A percentile compares a stretch with the other conserved stretches of the same genome.
Conservation (phyloP, 345 rosid genomes). For the Microcos paniculata region DNA sequence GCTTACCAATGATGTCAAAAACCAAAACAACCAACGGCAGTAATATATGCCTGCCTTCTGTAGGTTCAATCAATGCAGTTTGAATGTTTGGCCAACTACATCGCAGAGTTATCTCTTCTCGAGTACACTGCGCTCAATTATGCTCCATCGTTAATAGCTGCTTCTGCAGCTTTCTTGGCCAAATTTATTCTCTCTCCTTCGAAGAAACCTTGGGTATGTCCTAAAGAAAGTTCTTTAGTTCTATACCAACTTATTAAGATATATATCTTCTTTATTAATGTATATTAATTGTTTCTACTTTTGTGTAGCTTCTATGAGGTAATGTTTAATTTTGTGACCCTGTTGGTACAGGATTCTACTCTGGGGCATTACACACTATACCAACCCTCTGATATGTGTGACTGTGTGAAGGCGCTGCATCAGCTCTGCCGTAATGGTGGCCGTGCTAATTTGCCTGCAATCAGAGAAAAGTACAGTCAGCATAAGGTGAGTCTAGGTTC, state of each 20-base stretch:
- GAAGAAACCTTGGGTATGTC: constrained; percentile 36
- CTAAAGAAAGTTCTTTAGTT: not conserved
- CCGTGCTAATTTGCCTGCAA: constrained; percentile 24
- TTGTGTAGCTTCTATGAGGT: not conserved
- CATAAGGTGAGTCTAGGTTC: constrained; percentile 27
- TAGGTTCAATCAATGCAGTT: constrained; percentile 33
- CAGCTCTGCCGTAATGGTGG: constrained; percentile 19
- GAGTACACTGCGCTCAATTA: constrained; percentile 31
- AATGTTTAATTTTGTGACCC: not conserved
- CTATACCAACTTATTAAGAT: not conserved
- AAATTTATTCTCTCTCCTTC: constrained; percentile 30
- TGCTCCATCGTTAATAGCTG: constrained; percentile 36
- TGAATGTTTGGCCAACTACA: constrained; percentile 38
- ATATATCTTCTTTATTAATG: not conserved
- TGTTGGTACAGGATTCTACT: constrained; percentile 21
- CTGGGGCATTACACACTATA: constrained; percentile 30
- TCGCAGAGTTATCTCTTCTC: constrained; percentile 34
- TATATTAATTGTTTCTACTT: not conserved
- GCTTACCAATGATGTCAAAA: not conserved
- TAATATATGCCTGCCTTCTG: not conserved
- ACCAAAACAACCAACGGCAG: too few species aligned
- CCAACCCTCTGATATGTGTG: constrained; percentile 23
- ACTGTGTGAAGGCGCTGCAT: constrained; percentile 32
- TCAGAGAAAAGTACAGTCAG: constrained; percentile 35
- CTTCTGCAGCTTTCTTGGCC: constrained; percentile 39